Evolutionary conservation across 805 yeast genomes (phyloP), one percentile per base, ranked within the genome.

Genomic region (Saturnispora diversa): DNA sequence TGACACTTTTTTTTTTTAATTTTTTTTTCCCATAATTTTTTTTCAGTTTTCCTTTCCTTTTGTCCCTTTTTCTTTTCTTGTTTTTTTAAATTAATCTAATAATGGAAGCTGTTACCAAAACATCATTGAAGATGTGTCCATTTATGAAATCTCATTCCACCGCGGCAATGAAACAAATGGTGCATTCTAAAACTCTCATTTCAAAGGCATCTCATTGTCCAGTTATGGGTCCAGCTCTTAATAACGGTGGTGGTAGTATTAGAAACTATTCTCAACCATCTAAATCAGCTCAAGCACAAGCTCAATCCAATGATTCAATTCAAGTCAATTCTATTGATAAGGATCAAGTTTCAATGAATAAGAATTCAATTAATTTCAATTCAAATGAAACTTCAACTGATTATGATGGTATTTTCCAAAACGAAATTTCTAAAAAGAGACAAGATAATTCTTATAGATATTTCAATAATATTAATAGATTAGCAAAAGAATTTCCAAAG

Each of bases 381-480:
- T 63, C 77, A 19, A 64, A 70, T 21, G 85, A 78, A 45, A 35
- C 62, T 2, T 35, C 72, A 1, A 86, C 80, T 62, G 90, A 84
- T 59, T 88, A 78, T 62, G 70, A 75, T 37, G 84, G 84, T 2
- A 70, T 75, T 50, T 77, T 86, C 58, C 72, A 73, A 44, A 59
- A 62, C 35, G 92, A 87, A 53, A 66, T 92, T 45, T 60, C 68
- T 44, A 74, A 73, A 56, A 92, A 92, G 66, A 77, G 94, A 59
- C 51, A 66, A 37, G 98, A 92, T 68, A 85, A 84, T 62, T 86
- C 97, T 17, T 92, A 92, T 65, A 81, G 99, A 54, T 90, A 75
- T 63, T 92, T 92, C 74, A 92, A 92, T 75, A 92, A 92, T 70
- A 87, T 92, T 68, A 92, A 92, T 70, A 80, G 99, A 52, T 71